phyloP scores from a whole-genome alignment of 2,329 filamentous ascomycete species.

The Sclerotinia glacialis region DNA sequence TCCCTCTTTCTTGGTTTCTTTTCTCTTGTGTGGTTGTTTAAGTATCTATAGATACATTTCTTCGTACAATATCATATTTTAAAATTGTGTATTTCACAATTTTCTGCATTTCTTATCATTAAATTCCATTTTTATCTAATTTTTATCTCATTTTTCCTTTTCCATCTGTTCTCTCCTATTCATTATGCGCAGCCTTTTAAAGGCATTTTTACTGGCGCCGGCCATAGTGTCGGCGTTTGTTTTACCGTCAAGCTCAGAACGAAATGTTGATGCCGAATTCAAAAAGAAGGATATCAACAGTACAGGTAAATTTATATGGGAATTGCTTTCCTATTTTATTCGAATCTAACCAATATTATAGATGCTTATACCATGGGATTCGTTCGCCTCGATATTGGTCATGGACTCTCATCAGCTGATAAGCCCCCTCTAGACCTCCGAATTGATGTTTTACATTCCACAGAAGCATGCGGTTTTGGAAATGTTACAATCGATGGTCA shows the following conservation, averaged over 20 bases:
- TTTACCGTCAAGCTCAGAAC: conserved; percentile 23
- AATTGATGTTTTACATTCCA: conserved; percentile 47
- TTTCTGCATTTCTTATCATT: neutral
- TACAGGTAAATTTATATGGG: neutral
- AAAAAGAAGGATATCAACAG: neutral
- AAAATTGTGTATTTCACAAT: neutral
- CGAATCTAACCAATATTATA: conserved; percentile 5
- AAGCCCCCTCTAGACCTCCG: conserved; percentile 37
- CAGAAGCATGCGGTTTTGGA: conserved; percentile 47
- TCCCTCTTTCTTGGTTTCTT: neutral
- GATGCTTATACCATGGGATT: conserved; percentile 27
- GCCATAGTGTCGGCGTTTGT: conserved; percentile 33
- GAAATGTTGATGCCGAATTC: neutral
- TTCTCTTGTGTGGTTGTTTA: neutral
- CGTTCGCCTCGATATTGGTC: conserved; percentile 28
- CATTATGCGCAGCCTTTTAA: conserved; percentile 38
- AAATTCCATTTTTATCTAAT: neutral
- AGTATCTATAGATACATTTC: neutral
- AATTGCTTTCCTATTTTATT: no score
- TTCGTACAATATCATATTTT: neutral
- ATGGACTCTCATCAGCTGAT: conserved; percentile 30
- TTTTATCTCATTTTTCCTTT: conserved; percentile 1
- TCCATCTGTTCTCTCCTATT: neutral
- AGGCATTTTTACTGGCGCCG: conserved; percentile 37
- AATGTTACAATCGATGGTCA: conserved; percentile 50